Percentiles rank a stretch among this genome's conserved stretches.
These are phyloP conservation scores for Schoenoplectus tabernaemontani DNA, from an alignment of 202 grass and related monocot species.

Conservation along the genomic window DNA sequence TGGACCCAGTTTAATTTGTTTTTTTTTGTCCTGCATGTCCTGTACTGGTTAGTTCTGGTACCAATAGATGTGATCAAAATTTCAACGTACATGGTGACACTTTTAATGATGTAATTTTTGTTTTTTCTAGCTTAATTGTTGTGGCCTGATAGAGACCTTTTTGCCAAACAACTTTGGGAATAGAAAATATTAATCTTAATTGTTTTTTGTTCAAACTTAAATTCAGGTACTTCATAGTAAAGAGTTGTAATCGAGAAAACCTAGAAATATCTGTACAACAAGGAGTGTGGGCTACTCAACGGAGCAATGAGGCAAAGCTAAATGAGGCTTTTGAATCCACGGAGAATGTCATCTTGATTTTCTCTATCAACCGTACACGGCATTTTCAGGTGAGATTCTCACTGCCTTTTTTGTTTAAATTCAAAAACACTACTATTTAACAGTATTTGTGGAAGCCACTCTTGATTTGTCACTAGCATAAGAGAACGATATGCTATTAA, in stretches of 20 bases:
- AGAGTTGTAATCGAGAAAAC: conserved; percentile 98
- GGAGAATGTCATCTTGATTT: conserved; percentile 98
- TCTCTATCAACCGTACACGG: conserved; percentile 92
- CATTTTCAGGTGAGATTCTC: conserved; percentile 80
- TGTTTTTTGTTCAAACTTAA: conserved; percentile 18
- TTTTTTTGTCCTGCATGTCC: neutral
- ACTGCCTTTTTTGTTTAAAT: conserved; percentile 20
- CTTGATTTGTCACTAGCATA: neutral
- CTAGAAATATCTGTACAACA: conserved; percentile 98
- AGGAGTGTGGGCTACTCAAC: conserved; percentile 95
- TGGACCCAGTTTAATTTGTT: neutral
- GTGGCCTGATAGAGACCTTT: neutral
- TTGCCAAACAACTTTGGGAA: neutral
- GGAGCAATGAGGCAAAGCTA: conserved; percentile 96
- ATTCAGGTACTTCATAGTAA: conserved; percentile 98
- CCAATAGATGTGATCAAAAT: neutral
- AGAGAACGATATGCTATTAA: neutral
- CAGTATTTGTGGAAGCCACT: conserved; percentile 7
- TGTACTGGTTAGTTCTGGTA: neutral
- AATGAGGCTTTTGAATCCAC: conserved; percentile 98
- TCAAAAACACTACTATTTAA: conserved; percentile 2
- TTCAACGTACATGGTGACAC: neutral
- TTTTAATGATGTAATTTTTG: neutral
- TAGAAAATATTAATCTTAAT: neutral
- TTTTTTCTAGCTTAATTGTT: neutral